These are phyloP conservation scores for Datura wrightii DNA, from an alignment of 257 asterid genomes.

Conservation along the genomic window DNA sequence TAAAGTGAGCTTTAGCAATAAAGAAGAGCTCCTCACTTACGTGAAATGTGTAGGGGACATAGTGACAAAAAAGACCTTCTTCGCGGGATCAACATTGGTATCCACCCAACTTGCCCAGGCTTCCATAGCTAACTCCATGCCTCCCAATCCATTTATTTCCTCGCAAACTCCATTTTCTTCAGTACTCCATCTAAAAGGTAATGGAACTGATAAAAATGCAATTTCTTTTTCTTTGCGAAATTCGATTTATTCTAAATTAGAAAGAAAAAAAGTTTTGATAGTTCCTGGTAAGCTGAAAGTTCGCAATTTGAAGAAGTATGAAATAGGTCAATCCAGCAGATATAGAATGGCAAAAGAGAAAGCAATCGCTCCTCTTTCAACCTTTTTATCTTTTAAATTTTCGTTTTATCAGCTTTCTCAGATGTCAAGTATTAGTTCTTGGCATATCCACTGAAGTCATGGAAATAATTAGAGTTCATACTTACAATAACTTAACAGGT, in stretches of 20 bases:
- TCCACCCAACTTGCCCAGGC: slow-evolving; percentile 92
- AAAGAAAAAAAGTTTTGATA: background rate
- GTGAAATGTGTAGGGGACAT: slow-evolving; percentile 92
- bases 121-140: slow-evolving; percentile 96
- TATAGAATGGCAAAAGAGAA: background rate
- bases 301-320: background rate
- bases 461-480: slow-evolving; percentile 2
- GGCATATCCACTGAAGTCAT: background rate
- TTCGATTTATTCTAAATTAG: background rate
- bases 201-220: background rate
- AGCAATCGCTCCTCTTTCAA: background rate
- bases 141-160: slow-evolving; percentile 73
- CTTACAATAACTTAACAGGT: slow-evolving; percentile 80
- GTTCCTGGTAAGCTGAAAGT: background rate
- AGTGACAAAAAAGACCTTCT: slow-evolving; percentile 84
- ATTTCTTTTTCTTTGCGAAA: too few relatives aligned
- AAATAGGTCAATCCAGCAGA: background rate
- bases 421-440: background rate
- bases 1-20: background rate
- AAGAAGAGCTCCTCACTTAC: slow-evolving; percentile 47
- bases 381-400: background rate
- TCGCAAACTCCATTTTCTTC: slow-evolving; percentile 70
- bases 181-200: slow-evolving; percentile 65
- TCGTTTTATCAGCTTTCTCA: background rate
- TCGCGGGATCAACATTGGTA: slow-evolving; percentile 56